These are phyloP conservation scores for Fusarium camptoceras DNA, from an alignment of 2,329 filamentous ascomycete genomes.

Conservation along the genomic window DNA sequence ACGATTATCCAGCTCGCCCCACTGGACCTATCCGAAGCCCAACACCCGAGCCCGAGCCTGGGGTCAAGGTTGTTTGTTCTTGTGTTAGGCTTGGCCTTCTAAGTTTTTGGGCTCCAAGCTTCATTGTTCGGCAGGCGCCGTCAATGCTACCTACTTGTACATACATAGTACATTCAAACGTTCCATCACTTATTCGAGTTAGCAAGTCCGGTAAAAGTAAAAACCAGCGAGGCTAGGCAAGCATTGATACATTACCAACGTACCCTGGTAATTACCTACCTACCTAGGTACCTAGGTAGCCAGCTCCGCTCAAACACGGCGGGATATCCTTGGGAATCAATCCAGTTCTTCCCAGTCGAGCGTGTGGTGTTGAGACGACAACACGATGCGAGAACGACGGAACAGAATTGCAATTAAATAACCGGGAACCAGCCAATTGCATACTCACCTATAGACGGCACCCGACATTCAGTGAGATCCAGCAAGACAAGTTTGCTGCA, in stretches of 20 bases:
- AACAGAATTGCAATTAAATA: constrained; percentile 6
- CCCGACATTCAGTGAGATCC: constrained; percentile 1
- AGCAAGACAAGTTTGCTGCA: constrained; percentile 1
- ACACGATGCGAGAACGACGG: neutral
- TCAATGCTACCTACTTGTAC: constrained; percentile 3
- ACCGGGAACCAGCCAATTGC: neutral
- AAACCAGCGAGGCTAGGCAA: constrained; percentile 33
- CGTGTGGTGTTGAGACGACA: constrained; percentile 23
- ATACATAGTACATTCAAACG: constrained; percentile 7
- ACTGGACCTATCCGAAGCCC: constrained; percentile 34
- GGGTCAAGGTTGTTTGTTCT: constrained; percentile 25
- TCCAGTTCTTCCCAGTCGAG: constrained; percentile 13
- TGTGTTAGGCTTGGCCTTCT: constrained; percentile 31
- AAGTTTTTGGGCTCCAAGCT: constrained; percentile 31
- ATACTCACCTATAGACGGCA: neutral
- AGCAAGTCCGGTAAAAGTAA: constrained; percentile 23
- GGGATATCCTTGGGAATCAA: constrained; percentile 28
- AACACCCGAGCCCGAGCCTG: constrained; percentile 15
- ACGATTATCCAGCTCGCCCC: constrained; percentile 8
- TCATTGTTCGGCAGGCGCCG: constrained; percentile 29
- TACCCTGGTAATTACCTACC: too few relatives aligned
- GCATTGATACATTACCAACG: too few relatives aligned
- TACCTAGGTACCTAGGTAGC: constrained; percentile 13
- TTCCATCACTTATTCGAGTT: constrained; percentile 25
- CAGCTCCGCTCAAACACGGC: constrained; percentile 29